Conservation (phyloP, 2,329 filamentous ascomycete species). For the Bipolaris bicolor region DNA sequence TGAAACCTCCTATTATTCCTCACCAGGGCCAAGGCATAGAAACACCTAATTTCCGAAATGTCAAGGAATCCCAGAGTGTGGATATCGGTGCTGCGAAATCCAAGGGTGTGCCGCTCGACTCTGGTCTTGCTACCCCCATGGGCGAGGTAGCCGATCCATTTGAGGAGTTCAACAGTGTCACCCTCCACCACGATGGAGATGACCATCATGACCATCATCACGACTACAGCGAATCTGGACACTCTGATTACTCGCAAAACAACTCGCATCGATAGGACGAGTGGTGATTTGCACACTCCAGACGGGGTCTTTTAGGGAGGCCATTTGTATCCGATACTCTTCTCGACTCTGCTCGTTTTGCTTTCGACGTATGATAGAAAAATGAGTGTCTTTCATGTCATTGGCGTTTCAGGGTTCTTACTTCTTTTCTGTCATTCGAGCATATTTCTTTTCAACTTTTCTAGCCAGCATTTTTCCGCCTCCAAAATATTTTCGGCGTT, state of each 20-base stretch:
- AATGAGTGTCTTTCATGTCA: slow-evolving; percentile 22
- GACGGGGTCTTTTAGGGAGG: slow-evolving; percentile 17
- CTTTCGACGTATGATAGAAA: slow-evolving; percentile 24
- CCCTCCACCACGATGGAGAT: slow-evolving; percentile 93
- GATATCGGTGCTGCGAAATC: slow-evolving; percentile 67
- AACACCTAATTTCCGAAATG: slow-evolving; percentile 95
- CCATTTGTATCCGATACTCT: slow-evolving; percentile 25
- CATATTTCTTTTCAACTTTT: slow-evolving; percentile 1
- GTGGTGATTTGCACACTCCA: not conserved
- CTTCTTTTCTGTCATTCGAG: slow-evolving; percentile 6
- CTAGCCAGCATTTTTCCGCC: slow-evolving; percentile 8
- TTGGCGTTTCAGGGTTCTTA: slow-evolving; percentile 28
- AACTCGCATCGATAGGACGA: slow-evolving; percentile 31
- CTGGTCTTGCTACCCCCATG: slow-evolving; percentile 81
- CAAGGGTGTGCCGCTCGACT: slow-evolving; percentile 86
- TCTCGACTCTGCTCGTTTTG: slow-evolving; percentile 43
- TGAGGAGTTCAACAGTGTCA: slow-evolving; percentile 98
- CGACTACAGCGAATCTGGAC: slow-evolving; percentile 24
- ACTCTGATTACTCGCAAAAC: slow-evolving; percentile 30
- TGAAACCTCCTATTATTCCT: slow-evolving; percentile 96
- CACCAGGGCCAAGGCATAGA: slow-evolving; percentile 89
- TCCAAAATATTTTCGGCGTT: slow-evolving; percentile 27
- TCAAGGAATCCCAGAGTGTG: slow-evolving; percentile 95
- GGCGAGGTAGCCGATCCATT: slow-evolving; percentile 87
- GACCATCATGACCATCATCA: slow-evolving; percentile 61